Base-by-base conservation (phyloP, 2,329 filamentous ascomycete genomes). In the Tolypocladium sp. region DNA sequence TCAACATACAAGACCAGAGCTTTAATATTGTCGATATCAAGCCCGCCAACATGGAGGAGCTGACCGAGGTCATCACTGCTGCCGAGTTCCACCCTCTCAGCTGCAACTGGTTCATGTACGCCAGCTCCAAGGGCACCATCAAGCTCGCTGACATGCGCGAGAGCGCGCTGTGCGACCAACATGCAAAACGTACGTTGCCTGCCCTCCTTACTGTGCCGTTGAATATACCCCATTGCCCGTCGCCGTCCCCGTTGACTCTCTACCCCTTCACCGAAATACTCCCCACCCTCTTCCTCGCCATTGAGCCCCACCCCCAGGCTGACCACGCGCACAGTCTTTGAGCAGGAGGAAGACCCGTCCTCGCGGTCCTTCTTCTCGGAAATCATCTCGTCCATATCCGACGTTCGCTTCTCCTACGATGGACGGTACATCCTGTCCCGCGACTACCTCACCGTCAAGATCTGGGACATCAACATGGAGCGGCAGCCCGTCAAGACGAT, bases 1-100 rank as follows among this genome's bases (percentile, higher is more conserved):
- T 97, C 67, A 97, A 97, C 76, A 99, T 99, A 64, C 94, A 99
- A 74, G 93, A 97, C 68, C 93, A 97, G 77, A 97, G 94, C 79
- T 99, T 99, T 84, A 99, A 99, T 77, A 99, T 99, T 72, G 94
- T 99, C 63, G 94, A 99, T 74, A 99, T 99, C 81, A 99, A 99
- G 76, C 94, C 94, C 10, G 94, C 94, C 46, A 99, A 99, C 74
- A 99, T 99, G 94, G 94, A 99, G 76, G 94, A 99, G 79, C 82
- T 99, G 64, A 99, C 94, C 0, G 94, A 99, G 75, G 94, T 99
- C 67, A 97, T 99, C 71, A 99, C 94, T 15, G 94, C 94, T 49
- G 94, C 94, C 58, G 94, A 99, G 71, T 99, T 99, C 70, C 94
- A 99, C 71, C 94, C 94, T 7, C 81, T 88, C 69, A 96, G 92